Evolutionary conservation across 2,329 filamentous ascomycete species (phyloP), one percentile per base, ranked within the genome.

Genomic region (Sclerotinia subarctica): DNA sequence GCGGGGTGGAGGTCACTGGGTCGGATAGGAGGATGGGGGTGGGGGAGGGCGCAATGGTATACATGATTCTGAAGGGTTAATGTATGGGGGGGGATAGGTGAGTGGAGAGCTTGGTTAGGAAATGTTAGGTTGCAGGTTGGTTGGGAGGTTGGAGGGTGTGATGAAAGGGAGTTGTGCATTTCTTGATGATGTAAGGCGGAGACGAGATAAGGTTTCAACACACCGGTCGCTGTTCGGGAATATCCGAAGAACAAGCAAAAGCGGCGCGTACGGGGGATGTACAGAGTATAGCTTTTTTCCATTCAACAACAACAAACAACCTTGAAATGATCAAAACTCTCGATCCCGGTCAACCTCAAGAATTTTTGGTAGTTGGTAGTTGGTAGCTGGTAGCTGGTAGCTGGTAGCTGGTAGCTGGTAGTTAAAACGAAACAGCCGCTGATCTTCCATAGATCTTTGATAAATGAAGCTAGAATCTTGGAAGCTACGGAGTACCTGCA

Each of bases 21-120:
- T 64, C 60, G 8, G 60, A 64, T 2, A 29, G 19, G 32, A 47
- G 63, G 24, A 54, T 68, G 56, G 64, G 49, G 53, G 29, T 66
- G 67, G 68, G 35, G 21, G 65, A 67, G 56, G 65, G 65, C 10
- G 56, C 46, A n/a, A 67, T 29, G 46, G 54, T 56, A 46, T 66
- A 57, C 67, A 69, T 64, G 35, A 54, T n/a, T 65, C 24, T 10
- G 63, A 29, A 26, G 24, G 29, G 3, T 47, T 56, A 38, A 29
- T 15, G 42, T 5, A 15, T 26, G 11, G 38, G 11, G 8, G 8
- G 38, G 38, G 21, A 44, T 21, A 46, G 38, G 35, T 26, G 15
- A 29, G 32, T 52, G 8, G 29, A 35, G 49, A 29, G 24, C 17
- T 24, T 64, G 49, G 46, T 64, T 6, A 1, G 35, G 15, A 15